Base-by-base conservation (phyloP, 2,329 filamentous ascomycete species). In the Teratosphaeria pseudoeucalypti region DNA sequence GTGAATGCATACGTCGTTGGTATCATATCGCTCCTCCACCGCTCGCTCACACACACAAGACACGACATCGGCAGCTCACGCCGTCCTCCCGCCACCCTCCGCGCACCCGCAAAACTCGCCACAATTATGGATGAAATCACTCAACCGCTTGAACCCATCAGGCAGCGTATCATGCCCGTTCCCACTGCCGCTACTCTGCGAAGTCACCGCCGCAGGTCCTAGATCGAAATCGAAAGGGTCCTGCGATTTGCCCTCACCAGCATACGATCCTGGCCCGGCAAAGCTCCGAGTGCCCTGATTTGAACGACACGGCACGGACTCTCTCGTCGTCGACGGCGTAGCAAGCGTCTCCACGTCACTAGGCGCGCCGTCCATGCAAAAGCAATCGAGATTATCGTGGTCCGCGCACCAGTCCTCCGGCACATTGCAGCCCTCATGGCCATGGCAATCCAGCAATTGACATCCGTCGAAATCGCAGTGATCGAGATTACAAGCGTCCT, bases 101-200 rank as follows among this genome's bases (percentile, higher is more conserved):
- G 12, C 54, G 23, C 57, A 58, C 4, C 16, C 49, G 49, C 57
- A 58, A 34, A 53, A 58, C 23, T 58, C 57, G 5, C 47, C 57
- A 57, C 53, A 54, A 34, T 32, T 37, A 39, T 58, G 57, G 32
- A 58, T 58, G 26, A 55, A 58, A n/a, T 58, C 57, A 29, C 49
- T 55, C 29, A 58, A 23, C 53, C 55, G 57, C 57, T 58, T 58
- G 37, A 68, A 62, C 73, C 55, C 63, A 59, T 58, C 57, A 3
- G 39, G 49, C 11, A 58, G 52, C 29, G 32, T 47, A n/a, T 56
- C 53, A 2, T 54, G 53, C 27, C 14, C 53, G 27, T 14, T n/a
- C 5, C 32, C 52, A 29, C 52, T 54, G 1, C 52, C 29, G 10
- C 29, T 19, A 7, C 29, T 7, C 29, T 26, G 11, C 27, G 43